Base-by-base conservation (phyloP, 208 protist species). In the Trypanosoma vivax region DNA sequence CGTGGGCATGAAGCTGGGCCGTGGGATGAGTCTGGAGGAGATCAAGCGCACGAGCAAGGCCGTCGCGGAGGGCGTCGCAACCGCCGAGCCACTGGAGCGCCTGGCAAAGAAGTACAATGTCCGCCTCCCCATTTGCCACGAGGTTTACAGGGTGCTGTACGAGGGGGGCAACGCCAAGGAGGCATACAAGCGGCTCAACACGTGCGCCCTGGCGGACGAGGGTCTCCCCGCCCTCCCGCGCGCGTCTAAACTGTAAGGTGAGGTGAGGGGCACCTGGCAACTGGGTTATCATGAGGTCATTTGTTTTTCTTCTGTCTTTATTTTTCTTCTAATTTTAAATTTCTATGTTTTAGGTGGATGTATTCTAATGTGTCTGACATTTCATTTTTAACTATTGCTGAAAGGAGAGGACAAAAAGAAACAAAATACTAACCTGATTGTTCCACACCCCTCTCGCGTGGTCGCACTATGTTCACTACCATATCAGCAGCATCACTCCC, bases 31-130 rank as follows among this genome's bases (percentile, higher is more conserved):
- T n/a, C 53, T 92, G 10, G 73, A 84, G 30, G 64, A 82, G 47
- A 88, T 90, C 37, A 43, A 73, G 62, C 45, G 65, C 28, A 77
- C 51, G 19, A 66, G 72, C 41, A 83, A 81, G 60, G 78, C 82
- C 11, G 81, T 93, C 25, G 78, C 82, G 10, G 85, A 93, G 62
- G 85, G 85, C 23, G 73, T 88, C 31, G 73, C 78, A 27, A 89
- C 82, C 6, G 74, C 76, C 3, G 75, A 88, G 35, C 61, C 85
- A 27, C 76, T 93, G 39, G 62, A 80, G 58, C 68, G 60, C n/a
- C 64, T 93, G 16, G 78, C 76, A 2, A 45, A 73, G 43, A 51
- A 72, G 47, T 35, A 65, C 21, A 69, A 74, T n/a, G 76, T 93
- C 30, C 37, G 51, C 9, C 65, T 90, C 51, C 81, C 75, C n/a